Conservation (phyloP, 2,329 filamentous ascomycete species). For the Thelonectria blattea region DNA sequence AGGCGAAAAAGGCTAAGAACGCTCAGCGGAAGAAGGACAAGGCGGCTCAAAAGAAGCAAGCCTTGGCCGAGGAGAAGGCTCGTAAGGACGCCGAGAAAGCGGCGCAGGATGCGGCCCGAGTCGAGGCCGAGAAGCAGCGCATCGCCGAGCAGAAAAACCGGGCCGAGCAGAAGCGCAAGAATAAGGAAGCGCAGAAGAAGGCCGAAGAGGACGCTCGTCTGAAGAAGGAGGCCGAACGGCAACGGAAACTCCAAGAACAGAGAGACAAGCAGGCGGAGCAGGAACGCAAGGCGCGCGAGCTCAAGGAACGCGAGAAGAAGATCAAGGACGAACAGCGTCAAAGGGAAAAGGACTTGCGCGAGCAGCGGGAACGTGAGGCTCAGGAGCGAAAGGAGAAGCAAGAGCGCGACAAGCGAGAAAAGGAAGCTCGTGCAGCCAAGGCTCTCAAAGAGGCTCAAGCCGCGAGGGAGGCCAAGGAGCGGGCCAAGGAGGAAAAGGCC, state of each 20-base stretch:
- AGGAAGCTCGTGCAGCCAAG: conserved; percentile 61
- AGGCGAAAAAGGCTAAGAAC: conserved; percentile 92
- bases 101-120: conserved; percentile 79
- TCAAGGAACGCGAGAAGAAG: conserved; percentile 76
- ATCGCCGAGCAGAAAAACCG: conserved; percentile 80
- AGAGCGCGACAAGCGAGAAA: conserved; percentile 67
- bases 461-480: conserved; percentile 57
- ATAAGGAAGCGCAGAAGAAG: conserved; percentile 88
- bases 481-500: conserved; percentile 70
- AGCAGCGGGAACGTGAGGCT: conserved; percentile 73
- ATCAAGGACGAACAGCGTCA: conserved; percentile 82
- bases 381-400: conserved; percentile 67
- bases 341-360: conserved; percentile 78
- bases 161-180: conserved; percentile 88
- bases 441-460: conserved; percentile 64
- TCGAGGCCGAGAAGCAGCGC: conserved; percentile 78
- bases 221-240: conserved; percentile 84
- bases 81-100: conserved; percentile 87
- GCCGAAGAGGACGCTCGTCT: conserved; percentile 87
- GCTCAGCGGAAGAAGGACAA: conserved; percentile 96
- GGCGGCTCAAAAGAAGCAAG: conserved; percentile 85
- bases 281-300: conserved; percentile 75
- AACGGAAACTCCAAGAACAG: conserved; percentile 80
- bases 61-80: conserved; percentile 88
- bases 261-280: conserved; percentile 83